Base-by-base conservation (phyloP, 2,329 filamentous ascomycete genomes). In the Lasiodiplodia gonubiensis region DNA sequence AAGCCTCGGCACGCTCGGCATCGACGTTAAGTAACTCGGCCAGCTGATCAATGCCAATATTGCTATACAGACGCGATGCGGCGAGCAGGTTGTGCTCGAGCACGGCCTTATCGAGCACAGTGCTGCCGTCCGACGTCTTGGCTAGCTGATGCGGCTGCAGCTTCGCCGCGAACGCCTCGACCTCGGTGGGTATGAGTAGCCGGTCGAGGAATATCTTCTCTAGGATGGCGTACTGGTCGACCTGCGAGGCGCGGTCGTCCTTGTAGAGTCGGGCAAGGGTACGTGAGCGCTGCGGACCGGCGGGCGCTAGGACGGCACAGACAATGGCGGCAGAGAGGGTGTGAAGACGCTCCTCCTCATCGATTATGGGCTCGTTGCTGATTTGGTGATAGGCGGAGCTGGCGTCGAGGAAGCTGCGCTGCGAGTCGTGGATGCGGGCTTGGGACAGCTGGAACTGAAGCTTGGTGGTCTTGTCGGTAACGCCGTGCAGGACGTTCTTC, bases 141-240 rank as follows among this genome's bases (percentile, higher is more conserved):
- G 95, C 95, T 2, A 97, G 88, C 80, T 99, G 95, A 80, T 99
- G 95, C 25, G 92, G 90, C 67, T 89, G 86, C 59, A 99, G 84
- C 63, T 89, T 90, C 72, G 91, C 84, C 0, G 94, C 91, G 75
- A 99, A 99, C 66, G 92, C 89, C 46, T 89, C 88, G 51, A 97
- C 93, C 80, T 99, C 95, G n/a, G 85, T 86, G 0, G 90, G 88
- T 0, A 88, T 87, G 59, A 99, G 85, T 3, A 99, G 84, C 6
- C 94, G 88, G 79, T 98, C 93, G 59, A 98, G 85, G 79, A 97
- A 97, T 88, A 99, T 98, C 84, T 98, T 98, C 83, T 98, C 95
- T 16, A 99, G 83, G 65, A 99, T 97, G 59, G 88, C 85, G 75
- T 91, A 94, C 80, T 98, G 92, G 37, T 90, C 87, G 2, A 95